phyloP scores from a whole-genome alignment of 345 rosid genomes.

The Zanthoxylum bungeanum region DNA sequence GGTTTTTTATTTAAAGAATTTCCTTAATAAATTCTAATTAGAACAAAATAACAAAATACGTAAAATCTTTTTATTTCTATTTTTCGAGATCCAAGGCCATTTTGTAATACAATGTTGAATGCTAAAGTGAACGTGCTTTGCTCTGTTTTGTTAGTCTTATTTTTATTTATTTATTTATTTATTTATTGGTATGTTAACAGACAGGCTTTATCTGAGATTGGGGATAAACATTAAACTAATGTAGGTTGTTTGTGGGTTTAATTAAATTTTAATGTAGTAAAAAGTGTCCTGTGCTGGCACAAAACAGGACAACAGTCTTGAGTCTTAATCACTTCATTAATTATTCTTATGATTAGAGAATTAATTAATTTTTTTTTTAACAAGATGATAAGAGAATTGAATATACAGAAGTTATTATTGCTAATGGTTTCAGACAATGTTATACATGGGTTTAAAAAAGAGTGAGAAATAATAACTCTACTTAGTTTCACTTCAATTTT shows the following conservation, averaged over 20 bases:
- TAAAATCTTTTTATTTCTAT: no score
- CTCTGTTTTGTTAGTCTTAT: background rate
- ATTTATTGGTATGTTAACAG: background rate
- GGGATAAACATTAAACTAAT: background rate
- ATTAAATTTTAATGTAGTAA: background rate
- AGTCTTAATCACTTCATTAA: background rate
- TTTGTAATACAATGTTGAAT: background rate
- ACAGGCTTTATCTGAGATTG: background rate
- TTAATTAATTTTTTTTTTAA: no score
- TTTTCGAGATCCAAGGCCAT: slow-evolving; percentile 7
- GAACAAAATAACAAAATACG: no score
- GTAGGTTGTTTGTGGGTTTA: background rate
- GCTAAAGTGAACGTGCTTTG: background rate
- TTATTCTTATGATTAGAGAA: background rate
- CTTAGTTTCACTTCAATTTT: background rate
- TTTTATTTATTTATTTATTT: background rate
- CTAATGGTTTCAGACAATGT: background rate
- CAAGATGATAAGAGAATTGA: no score
- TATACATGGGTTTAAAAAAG: background rate
- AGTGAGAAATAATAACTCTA: background rate
- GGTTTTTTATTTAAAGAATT: no score
- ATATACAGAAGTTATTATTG: background rate
- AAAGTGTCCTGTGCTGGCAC: background rate
- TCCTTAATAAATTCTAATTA: no score
- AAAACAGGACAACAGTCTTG: background rate